Conservation (phyloP, 176 grass and related monocot genomes). For the Ampelocalamus luodianensis region DNA sequence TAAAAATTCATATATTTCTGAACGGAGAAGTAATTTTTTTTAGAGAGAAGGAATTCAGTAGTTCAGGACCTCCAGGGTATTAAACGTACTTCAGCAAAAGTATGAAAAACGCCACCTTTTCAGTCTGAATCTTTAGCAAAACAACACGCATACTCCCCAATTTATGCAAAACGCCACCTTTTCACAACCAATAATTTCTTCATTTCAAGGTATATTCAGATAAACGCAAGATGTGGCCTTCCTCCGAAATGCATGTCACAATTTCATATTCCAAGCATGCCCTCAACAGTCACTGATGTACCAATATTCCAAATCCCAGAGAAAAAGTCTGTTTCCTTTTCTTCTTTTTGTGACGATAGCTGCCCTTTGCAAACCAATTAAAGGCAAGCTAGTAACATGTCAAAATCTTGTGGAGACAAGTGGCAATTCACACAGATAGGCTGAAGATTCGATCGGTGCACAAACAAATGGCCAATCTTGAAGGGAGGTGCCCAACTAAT, state of each 20-base stretch:
- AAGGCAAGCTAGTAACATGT: background rate
- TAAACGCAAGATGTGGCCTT: background rate
- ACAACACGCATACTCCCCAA: background rate
- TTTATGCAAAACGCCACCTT: background rate
- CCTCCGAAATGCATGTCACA: no score
- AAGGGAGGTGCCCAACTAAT: background rate
- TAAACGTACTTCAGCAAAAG: no score
- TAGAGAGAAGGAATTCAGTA: background rate
- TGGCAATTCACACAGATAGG: slow-evolving; percentile 13
- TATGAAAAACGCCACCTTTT: no score
- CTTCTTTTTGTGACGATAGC: slow-evolving; percentile 4
- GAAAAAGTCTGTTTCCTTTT: background rate
- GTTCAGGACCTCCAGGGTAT: background rate
- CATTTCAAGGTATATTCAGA: background rate
- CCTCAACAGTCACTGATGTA: background rate
- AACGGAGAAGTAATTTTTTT: no score
- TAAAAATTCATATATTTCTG: no score
- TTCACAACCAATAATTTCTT: background rate
- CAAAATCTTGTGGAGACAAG: background rate
- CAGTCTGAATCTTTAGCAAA: background rate
- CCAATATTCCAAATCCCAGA: background rate
- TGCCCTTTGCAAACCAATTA: slow-evolving; percentile 10
- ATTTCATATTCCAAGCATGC: background rate
- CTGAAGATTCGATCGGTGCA: background rate
- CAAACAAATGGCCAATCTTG: slow-evolving; percentile 1